Evolutionary conservation across 352 stramenopile genomes (phyloP), one percentile per base, ranked within the genome.

Genomic region (Globisporangium nunn): DNA sequence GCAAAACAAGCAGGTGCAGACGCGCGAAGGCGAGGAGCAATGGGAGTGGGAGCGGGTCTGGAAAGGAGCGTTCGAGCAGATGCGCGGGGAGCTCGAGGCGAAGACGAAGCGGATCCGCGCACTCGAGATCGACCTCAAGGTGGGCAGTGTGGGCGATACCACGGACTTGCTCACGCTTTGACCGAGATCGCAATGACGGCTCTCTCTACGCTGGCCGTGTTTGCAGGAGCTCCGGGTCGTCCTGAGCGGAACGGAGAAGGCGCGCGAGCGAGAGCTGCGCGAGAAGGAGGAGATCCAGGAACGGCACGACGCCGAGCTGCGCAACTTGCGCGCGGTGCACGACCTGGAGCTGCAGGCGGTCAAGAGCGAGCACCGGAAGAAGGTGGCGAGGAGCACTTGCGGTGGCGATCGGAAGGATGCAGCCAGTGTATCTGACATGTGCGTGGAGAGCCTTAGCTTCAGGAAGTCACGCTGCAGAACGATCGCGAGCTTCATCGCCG

Each of bases 21-120:
- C 75, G 2, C 67, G 69, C 44, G 71, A 87, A 11, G 61, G 77
- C 54, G 71, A 87, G 30, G 75, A 87, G 29, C 77, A 88, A 49
- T 88, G 72, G 67, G 76, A 87, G 54, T 86, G 76, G 79, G 69
- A 87, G 57, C 72, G 66, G 29, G 69, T 87, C 31, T 89, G 79
- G 76, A 85, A 86, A 74, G 75, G 73, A 40, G 75, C 76, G 10
- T 89, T 89, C 52, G 73, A 86, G 56, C 75, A 75, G 46, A 78
- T 87, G 63, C 76, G 58, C 0, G 61, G 57, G 2, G 64, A 87
- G 39, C 50, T 85, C 17, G 55, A 74, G 30, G 52, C 60, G 1
- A 70, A 68, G 18, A 66, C 62, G 1, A 46, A 68, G 10, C 72
- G 78, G 43, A 71, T 67, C 7, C 50, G 70, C 6, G 52, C 61